phyloP scores from a whole-genome alignment of 1,284 basidiomycete species.

The Pyrrhoderma lamaoense region DNA sequence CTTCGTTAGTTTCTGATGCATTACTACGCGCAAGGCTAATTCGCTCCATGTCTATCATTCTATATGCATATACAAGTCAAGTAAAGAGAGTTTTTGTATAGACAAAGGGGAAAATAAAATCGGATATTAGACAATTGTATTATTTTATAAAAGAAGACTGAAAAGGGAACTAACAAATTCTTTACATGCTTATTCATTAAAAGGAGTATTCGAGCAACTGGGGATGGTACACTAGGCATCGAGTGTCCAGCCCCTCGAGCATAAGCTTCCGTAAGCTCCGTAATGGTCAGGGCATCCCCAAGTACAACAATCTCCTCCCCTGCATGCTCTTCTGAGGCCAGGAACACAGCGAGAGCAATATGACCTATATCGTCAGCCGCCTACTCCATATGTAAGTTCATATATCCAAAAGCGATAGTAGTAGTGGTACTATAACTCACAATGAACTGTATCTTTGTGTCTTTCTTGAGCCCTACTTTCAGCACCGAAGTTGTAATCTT shows the following conservation, averaged over 20 bases:
- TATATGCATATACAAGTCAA: conserved; percentile 16
- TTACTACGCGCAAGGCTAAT: conserved; percentile 23
- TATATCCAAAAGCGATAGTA: background rate
- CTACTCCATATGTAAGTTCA: conserved; percentile 14
- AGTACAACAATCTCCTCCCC: conserved; percentile 27
- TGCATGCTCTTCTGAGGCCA: conserved; percentile 26
- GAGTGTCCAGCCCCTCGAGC: conserved; percentile 28
- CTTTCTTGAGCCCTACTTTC: conserved; percentile 28
- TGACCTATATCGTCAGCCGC: conserved; percentile 33
- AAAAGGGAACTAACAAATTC: conserved; percentile 26
- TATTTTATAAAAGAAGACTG: no score
- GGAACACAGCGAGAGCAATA: conserved; percentile 31
- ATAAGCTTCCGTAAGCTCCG: conserved; percentile 27
- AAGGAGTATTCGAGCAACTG: conserved; percentile 26
- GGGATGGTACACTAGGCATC: conserved; percentile 27
- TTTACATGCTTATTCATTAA: conserved; percentile 28
- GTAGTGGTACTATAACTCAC: conserved; percentile 23
- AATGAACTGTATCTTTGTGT: conserved; percentile 30
- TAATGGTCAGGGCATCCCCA: conserved; percentile 29
- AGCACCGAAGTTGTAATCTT: conserved; percentile 29
- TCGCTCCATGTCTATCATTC: conserved; percentile 29
- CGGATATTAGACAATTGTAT: no score
- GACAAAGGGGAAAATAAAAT: no score
- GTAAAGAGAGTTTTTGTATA: background rate
- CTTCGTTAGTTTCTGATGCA: conserved; percentile 22